Evolutionary conservation across 345 rosid species (phyloP).

Genomic region (Eucalyptus globulus): DNA sequence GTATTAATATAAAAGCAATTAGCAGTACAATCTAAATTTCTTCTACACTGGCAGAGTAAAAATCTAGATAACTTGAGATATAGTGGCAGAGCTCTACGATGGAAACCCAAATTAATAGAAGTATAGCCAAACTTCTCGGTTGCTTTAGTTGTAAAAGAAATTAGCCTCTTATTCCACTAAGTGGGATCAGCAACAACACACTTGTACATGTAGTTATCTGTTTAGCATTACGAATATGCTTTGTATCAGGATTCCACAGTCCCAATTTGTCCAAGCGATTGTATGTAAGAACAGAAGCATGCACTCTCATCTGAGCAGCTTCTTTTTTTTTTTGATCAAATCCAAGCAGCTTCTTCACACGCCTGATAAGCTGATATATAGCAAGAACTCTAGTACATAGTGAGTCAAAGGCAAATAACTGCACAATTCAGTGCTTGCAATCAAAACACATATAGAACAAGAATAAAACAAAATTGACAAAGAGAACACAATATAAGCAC

Average conservation of each 20-base stretch:
- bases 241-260: not conserved
- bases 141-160: not conserved
- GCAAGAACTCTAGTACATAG: not conserved
- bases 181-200: not conserved
- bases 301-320: not conserved
- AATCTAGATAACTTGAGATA: not conserved
- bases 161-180: not conserved
- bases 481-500: no score
- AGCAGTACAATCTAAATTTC: not conserved
- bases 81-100: not conserved
- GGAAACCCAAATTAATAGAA: not conserved
- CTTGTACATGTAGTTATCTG: not conserved
- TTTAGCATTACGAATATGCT: not conserved
- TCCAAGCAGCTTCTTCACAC: not conserved
- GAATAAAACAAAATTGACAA: no score
- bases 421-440: no score
- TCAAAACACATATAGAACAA: no score
- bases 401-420: not conserved
- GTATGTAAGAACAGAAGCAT: not conserved
- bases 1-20: not conserved
- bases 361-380: not conserved
- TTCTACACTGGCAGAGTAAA: not conserved
- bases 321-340: not conserved
- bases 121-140: not conserved
- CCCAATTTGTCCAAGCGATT: not conserved